These are phyloP conservation scores for Draba incana DNA, from an alignment of 345 rosid species.

Conservation along the genomic window DNA sequence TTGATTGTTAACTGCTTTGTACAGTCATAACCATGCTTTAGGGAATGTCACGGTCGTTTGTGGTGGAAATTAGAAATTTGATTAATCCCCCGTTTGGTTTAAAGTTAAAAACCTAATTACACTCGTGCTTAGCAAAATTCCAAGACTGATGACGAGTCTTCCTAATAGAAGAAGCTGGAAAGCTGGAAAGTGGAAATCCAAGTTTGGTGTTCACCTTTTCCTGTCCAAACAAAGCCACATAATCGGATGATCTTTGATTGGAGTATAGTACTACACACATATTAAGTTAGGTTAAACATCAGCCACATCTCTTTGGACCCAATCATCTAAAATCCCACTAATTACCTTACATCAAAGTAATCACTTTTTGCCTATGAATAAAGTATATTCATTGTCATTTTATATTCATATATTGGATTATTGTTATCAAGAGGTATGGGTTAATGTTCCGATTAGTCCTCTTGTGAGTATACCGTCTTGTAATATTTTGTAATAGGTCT, in stretches of 20 bases:
- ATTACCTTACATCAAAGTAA: background rate
- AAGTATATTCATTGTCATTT: background rate
- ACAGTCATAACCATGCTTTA: background rate
- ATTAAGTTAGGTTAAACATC: constrained; percentile 24
- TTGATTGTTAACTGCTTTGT: constrained; percentile 14
- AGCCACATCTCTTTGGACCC: background rate
- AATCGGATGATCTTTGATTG: constrained; percentile 18
- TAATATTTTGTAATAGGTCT: no score
- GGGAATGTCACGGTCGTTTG: background rate
- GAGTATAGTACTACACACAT: background rate
- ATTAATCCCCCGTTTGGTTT: background rate
- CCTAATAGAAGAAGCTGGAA: constrained; percentile 1
- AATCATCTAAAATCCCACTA: constrained; percentile 7
- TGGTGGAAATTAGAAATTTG: background rate
- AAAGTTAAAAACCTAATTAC: constrained; percentile 12
- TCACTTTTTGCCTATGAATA: no score
- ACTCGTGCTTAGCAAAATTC: constrained; percentile 12
- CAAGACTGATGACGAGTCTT: constrained; percentile 30
- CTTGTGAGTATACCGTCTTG: no score
- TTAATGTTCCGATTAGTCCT: no score
- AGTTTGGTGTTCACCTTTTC: constrained; percentile 18
- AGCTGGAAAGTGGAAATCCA: constrained; percentile 7
- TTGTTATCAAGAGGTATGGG: background rate
- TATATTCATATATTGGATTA: background rate
- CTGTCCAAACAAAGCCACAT: background rate